Base-by-base conservation (phyloP, 768 basidiomycete species). In the Fistulinella prunicolor region DNA sequence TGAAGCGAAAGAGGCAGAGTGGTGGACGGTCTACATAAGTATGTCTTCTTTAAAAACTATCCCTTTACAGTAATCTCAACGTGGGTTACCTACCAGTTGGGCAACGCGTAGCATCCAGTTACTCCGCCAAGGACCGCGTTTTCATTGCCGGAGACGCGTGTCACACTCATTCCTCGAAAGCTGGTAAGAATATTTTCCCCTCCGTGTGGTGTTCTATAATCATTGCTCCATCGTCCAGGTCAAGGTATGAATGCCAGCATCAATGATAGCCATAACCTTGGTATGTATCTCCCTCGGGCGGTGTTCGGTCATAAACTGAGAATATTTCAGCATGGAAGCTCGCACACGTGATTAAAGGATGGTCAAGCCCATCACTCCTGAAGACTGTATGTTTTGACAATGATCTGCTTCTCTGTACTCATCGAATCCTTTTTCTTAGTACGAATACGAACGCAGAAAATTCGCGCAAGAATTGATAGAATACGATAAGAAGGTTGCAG, bases 111-210 rank as follows among this genome's bases (percentile, higher is more conserved):
- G 83, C 84, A 6, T 76, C 81, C 6, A 67, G 65, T 2, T 87
- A 75, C 64, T 80, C 79, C 21, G 67, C 75, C 1, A 56, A 77
- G 13, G 73, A 83, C 3, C 74, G 85, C 3, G 74, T 85, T 0
- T 86, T 87, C 62, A 85, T 88, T 43, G 81, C 78, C 3, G 85
- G 85, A 0, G 85, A 85, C 64, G 85, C 83, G 0, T 85, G 82
- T 50, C 81, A 80, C 57, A 80, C 78, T 4, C 79, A 80, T 62
- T 80, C 77, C 0, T 78, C 80, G 0, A 82, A 81, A 68, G 79
- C 77, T 46, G 78, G 80, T 77, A 38, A 22, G 6, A 28, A 17
- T 19, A 36, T 36, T 36, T 5, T 34, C 16, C 7, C 32, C 12
- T 16, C 5, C 14, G 9, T 12, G 5, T 34, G 12, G 32, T 4